A percentile compares a stretch with the other conserved stretches of the same genome.
These are phyloP conservation scores for Paramecium sexaurelia DNA, from an alignment of 73 alveolate genomes.

Conservation along the genomic window DNA sequence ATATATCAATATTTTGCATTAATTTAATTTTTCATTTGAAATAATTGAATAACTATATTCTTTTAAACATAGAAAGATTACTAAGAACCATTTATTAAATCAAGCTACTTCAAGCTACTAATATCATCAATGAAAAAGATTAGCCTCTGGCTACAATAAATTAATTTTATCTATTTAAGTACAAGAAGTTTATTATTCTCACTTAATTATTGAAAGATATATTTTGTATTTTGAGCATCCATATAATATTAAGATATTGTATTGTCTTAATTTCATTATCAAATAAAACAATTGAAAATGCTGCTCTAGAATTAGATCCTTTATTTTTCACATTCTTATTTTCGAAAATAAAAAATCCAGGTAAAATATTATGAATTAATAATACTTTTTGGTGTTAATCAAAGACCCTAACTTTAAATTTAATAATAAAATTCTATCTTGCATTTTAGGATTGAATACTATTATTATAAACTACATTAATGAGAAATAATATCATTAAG, in stretches of 20 bases:
- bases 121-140: background rate
- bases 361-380: too few species aligned
- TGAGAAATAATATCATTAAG: background rate
- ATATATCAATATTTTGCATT: background rate
- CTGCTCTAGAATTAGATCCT: background rate
- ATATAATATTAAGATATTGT: too few species aligned
- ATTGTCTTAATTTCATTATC: too few species aligned
- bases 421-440: background rate
- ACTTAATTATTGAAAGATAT: background rate
- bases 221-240: background rate
- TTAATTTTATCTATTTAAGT: background rate
- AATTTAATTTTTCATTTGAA: background rate
- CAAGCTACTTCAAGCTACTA: background rate
- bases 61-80: background rate
- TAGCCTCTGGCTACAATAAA: background rate
- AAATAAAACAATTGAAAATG: too few species aligned
- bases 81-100: background rate
- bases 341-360: too few species aligned
- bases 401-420: background rate
- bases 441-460: background rate
- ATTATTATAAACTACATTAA: too few species aligned
- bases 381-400: too few species aligned
- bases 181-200: background rate
- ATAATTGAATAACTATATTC: background rate
- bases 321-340: background rate